These are phyloP conservation scores for Cyclotella sp. DNA, from an alignment of 108 stramenopile species.

Conservation along the genomic window DNA sequence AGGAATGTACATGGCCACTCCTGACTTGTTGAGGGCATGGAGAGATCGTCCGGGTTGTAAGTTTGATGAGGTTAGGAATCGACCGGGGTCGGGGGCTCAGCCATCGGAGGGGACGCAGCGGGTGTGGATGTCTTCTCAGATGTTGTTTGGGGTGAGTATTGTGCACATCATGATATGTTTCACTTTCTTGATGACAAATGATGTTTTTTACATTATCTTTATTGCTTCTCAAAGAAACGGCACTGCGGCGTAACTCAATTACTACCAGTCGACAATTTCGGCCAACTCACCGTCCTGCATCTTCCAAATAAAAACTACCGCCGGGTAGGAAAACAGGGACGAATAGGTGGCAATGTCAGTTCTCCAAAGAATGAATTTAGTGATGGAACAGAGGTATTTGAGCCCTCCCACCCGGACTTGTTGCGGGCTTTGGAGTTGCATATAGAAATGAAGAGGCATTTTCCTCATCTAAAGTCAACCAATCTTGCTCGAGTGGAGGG, in stretches of 20 bases:
- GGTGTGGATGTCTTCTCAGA: constrained; percentile 88
- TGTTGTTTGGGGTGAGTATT: constrained; percentile 62
- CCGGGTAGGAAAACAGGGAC: constrained; percentile 73
- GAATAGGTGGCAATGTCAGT: constrained; percentile 54
- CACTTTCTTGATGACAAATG: not conserved
- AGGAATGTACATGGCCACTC: constrained; percentile 88
- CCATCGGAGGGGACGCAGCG: constrained; percentile 85
- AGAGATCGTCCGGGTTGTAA: constrained; percentile 63
- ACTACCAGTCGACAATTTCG: constrained; percentile 74
- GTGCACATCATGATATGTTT: not conserved
- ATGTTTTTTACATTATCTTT: not conserved
- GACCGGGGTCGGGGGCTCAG: constrained; percentile 70
- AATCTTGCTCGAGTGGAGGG: constrained; percentile 26
- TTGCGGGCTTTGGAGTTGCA: constrained; percentile 80
- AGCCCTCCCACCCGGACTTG: constrained; percentile 53
- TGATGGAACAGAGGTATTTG: constrained; percentile 75
- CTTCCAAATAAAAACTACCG: constrained; percentile 92
- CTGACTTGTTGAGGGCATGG: constrained; percentile 73
- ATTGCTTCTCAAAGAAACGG: not conserved
- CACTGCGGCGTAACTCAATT: constrained; percentile 83
- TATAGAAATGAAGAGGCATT: constrained; percentile 61
- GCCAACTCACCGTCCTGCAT: constrained; percentile 79
- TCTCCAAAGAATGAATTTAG: constrained; percentile 66
- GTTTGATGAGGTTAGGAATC: constrained; percentile 70
- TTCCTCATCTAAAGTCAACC: constrained; percentile 45